A percentile compares a stretch with the other conserved stretches of the same genome.
Evolutionary conservation across 202 grass and related monocot genomes (phyloP).

Genomic region (Cymbopogon flexuosus): DNA sequence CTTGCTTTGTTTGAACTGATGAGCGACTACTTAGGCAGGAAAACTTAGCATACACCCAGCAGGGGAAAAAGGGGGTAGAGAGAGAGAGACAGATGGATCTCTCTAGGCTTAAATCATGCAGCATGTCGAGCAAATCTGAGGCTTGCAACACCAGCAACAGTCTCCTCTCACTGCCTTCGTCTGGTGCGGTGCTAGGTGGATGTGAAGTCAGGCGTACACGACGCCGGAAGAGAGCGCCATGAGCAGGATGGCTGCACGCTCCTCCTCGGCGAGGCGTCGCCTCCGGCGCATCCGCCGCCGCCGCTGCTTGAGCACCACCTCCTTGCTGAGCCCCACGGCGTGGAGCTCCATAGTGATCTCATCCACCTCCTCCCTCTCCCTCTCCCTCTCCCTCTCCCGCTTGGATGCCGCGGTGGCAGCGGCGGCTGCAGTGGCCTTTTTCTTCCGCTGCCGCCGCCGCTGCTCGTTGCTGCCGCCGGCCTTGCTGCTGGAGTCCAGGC

Average conservation of each 20-base stretch:
- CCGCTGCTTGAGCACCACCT: too few relatives aligned
- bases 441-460: too few relatives aligned
- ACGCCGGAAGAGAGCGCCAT: conserved; percentile 79
- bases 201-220: conserved; percentile 39
- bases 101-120: conserved; percentile 17
- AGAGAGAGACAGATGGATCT: conserved; percentile 13
- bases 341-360: too few relatives aligned
- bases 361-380: too few relatives aligned
- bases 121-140: conserved; percentile 26
- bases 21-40: conserved; percentile 38
- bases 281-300: conserved; percentile 55
- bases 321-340: too few relatives aligned
- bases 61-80: background rate
- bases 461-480: too few relatives aligned
- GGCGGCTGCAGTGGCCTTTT: too few relatives aligned
- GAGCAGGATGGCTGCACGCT: conserved; percentile 74
- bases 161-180: background rate
- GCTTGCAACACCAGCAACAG: background rate
- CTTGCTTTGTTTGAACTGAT: conserved; percentile 30
- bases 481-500: too few relatives aligned
- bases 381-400: too few relatives aligned
- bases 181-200: background rate
- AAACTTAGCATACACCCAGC: conserved; percentile 34
- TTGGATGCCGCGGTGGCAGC: too few relatives aligned
- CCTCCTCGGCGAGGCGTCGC: conserved; percentile 63